Percentiles rank a stretch among this genome's conserved stretches.
Evolutionary conservation across 768 basidiomycete species (phyloP).

Genomic region (Clitopilus passeckerianus): DNA sequence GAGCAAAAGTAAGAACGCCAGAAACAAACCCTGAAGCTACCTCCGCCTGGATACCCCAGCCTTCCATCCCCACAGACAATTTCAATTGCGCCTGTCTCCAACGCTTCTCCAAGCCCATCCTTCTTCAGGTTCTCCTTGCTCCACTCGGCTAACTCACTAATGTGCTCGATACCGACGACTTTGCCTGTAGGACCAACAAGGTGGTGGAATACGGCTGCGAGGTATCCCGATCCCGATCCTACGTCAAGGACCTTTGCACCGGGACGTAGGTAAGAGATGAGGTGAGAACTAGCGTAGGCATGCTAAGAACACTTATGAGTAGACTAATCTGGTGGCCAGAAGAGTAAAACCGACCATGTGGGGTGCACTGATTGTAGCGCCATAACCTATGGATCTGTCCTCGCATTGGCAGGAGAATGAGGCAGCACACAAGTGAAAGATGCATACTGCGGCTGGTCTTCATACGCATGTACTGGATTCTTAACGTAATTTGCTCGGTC

Average conservation of each 20-base stretch:
- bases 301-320: slow-evolving; percentile 35
- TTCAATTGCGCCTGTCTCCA: slow-evolving; percentile 52
- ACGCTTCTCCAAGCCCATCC: slow-evolving; percentile 55
- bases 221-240: slow-evolving; percentile 86
- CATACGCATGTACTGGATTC: slow-evolving; percentile 51
- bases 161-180: slow-evolving; percentile 90
- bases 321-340: no score
- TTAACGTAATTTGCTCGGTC: slow-evolving; percentile 69
- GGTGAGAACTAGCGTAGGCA: slow-evolving; percentile 77
- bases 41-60: slow-evolving; percentile 34
- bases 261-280: slow-evolving; percentile 65
- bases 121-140: slow-evolving; percentile 60
- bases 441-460: slow-evolving; percentile 72
- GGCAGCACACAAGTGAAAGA: neutral
- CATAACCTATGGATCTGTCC: slow-evolving; percentile 66
- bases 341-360: slow-evolving; percentile 87
- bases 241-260: slow-evolving; percentile 83
- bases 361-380: slow-evolving; percentile 93
- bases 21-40: no score
- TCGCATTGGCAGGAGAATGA: neutral
- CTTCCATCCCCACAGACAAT: slow-evolving; percentile 80
- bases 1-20: no score
- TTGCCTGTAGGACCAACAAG: slow-evolving; percentile 54
- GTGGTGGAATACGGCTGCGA: slow-evolving; percentile 75
- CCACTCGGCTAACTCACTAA: slow-evolving; percentile 71